These are phyloP conservation scores for Euphorbia celastroides DNA, from an alignment of 441 rosid species.

Conservation along the genomic window DNA sequence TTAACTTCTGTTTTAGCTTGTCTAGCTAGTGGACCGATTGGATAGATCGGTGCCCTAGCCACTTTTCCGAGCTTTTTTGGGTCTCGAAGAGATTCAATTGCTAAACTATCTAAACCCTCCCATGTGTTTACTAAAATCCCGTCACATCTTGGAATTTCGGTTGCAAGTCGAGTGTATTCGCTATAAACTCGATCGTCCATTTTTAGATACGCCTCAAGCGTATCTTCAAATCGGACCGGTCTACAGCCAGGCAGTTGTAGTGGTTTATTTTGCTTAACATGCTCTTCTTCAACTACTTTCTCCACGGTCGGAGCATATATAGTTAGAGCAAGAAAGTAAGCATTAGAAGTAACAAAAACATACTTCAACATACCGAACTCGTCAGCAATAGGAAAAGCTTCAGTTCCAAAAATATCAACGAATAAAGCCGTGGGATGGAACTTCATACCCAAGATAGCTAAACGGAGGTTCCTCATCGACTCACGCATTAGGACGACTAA, in stretches of 20 bases:
- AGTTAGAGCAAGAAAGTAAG: constrained; percentile 49
- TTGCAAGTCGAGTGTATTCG: constrained; percentile 20
- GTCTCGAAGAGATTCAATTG: background rate
- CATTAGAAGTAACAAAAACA: constrained; percentile 41
- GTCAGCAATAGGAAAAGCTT: constrained; percentile 36
- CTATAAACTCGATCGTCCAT: constrained; percentile 19
- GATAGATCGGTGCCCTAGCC: background rate
- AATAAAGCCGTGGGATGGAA: constrained; percentile 31
- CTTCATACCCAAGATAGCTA: constrained; percentile 21
- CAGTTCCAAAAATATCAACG: constrained; percentile 49
- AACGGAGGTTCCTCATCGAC: constrained; percentile 20
- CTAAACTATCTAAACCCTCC: background rate
- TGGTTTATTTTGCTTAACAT: constrained; percentile 22
- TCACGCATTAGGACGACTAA: constrained; percentile 27
- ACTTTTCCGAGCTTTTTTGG: background rate
- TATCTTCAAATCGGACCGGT: constrained; percentile 28
- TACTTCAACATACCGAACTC: constrained; percentile 42
- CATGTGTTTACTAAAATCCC: constrained; percentile 6
- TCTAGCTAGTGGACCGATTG: constrained; percentile 1
- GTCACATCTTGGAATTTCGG: background rate
- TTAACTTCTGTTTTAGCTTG: background rate
- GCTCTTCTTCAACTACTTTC: constrained; percentile 24
- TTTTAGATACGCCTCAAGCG: constrained; percentile 24
- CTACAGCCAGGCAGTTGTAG: constrained; percentile 46
- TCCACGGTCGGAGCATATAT: constrained; percentile 33